phyloP scores from a whole-genome alignment of 495 filamentous ascomycete species.

The Penicillium goetzii region DNA sequence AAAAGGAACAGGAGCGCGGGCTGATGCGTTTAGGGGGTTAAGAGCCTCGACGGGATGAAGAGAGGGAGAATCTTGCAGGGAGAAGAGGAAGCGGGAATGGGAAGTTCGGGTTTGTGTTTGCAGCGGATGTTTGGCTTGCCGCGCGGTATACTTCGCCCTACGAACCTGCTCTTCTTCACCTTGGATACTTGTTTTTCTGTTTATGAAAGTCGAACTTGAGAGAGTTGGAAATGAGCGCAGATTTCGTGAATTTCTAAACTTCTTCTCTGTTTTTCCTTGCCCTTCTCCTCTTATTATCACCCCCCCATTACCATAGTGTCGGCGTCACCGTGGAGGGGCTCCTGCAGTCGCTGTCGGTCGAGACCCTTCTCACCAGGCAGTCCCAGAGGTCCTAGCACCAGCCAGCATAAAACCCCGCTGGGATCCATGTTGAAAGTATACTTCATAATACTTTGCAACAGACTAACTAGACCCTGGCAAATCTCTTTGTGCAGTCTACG shows the following conservation, averaged over 20 bases:
- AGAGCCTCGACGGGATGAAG: constrained; percentile 22
- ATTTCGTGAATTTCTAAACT: not conserved
- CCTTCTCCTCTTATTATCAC: not conserved
- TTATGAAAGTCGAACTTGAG: not conserved
- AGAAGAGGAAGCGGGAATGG: constrained; percentile 29
- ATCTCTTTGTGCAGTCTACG: not conserved
- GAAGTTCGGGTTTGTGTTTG: constrained; percentile 37
- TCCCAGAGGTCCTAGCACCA: constrained; percentile 14
- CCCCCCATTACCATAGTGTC: not conserved
- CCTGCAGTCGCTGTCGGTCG: constrained; percentile 22
- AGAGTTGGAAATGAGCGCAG: not conserved
- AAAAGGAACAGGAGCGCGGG: constrained; percentile 7
- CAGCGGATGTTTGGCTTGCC: constrained; percentile 33
- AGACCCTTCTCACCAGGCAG: constrained; percentile 12
- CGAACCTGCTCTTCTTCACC: not conserved
- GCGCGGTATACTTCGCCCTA: constrained; percentile 27
- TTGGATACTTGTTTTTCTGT: not conserved
- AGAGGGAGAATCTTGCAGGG: constrained; percentile 36
- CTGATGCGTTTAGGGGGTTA: constrained; percentile 14
- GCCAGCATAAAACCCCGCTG: not conserved
- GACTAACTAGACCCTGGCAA: not conserved
- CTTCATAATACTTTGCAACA: not conserved
- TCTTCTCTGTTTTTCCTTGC: not conserved
- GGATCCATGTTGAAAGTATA: not conserved
- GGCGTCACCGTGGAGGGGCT: constrained; percentile 22